Percentiles rank a stretch among this genome's conserved stretches.
These are phyloP conservation scores for Entomortierella lignicola DNA, from an alignment of 192 early-diverging fungal genomes.

Conservation along the genomic window DNA sequence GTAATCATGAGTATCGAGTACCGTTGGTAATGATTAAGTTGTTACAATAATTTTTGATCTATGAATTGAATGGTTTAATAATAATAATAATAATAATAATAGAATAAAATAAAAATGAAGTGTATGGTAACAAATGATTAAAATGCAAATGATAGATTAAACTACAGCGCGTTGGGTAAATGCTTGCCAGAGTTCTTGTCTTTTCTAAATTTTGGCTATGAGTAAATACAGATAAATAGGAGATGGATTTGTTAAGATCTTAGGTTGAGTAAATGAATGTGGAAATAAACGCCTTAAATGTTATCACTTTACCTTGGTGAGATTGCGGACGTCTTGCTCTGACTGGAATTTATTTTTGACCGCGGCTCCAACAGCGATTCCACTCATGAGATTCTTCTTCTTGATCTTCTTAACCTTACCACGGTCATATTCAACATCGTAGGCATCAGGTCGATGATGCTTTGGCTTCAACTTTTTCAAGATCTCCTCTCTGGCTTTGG, in stretches of 20 bases:
- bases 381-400: constrained; percentile 56
- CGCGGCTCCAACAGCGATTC: constrained; percentile 43
- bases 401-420: constrained; percentile 82
- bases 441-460: constrained; percentile 61
- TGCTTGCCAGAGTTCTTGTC: constrained; percentile 38
- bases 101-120: not conserved
- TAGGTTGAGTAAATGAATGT: too few species aligned
- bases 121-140: not conserved
- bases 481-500: constrained; percentile 45
- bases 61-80: too few species aligned
- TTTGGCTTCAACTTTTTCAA: constrained; percentile 64
- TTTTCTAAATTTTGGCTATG: constrained; percentile 42
- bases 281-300: too few species aligned
- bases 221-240: too few species aligned
- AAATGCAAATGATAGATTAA: not conserved
- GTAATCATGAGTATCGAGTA: too few species aligned
- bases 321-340: constrained; percentile 53
- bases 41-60: too few species aligned
- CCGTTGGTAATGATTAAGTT: too few species aligned
- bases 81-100: not conserved
- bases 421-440: constrained; percentile 80
- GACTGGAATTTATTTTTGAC: constrained; percentile 59
- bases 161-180: constrained; percentile 24
- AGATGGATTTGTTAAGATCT: too few species aligned
- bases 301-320: constrained; percentile 41